Evolutionary conservation across 2,329 filamentous ascomycete genomes (phyloP), one percentile per base, ranked within the genome.

Genomic region (Claviceps quebecensis): DNA sequence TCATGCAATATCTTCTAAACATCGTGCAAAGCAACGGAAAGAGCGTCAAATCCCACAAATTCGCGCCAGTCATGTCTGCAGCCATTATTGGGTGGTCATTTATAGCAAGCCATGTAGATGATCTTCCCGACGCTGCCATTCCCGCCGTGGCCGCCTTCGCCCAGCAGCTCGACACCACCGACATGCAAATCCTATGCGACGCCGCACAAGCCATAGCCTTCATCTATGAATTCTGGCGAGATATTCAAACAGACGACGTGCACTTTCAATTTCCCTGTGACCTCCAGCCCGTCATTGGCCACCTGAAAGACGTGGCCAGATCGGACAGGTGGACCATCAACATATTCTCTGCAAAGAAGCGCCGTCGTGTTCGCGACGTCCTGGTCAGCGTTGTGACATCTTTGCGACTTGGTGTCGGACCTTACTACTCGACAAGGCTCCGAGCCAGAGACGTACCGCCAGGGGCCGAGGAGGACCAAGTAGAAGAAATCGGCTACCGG

Each of bases 181-280:
- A 88, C 53, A 71, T 81, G 1, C 72, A 77, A 8, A 86, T 95
- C 1, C 87, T 93, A 60, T 80, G 87, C 45, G 80, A 84, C 3
- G 84, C 87, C 0, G 87, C 84, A 3, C 79, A 84, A 61, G 87
- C 87, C 63, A 89, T 95, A 53, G 88, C 88, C 0, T 72, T 94
- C 9, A 72, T 95, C 11, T 91, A 87, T 60, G 89, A 95, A 65
- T 84, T 85, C 55, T 72, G 72, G 2, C 71, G 74, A 37, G 66
- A 68, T 13, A 29, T 67, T 74, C 52, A 71, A 77, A 55, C 67
- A 72, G 22, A 71, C 73, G 53, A 73, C 69, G 1, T 74, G 71
- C 66, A 69, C 9, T 70, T 72, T 59, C 67, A 73, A 53, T 65
- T 79, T 48, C 70, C 71, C 14, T 74, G 76, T 55, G 72, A 78